Evolutionary conservation across 345 rosid genomes (phyloP), one percentile per base, ranked within the genome.

Genomic region (Psidium guajava): DNA sequence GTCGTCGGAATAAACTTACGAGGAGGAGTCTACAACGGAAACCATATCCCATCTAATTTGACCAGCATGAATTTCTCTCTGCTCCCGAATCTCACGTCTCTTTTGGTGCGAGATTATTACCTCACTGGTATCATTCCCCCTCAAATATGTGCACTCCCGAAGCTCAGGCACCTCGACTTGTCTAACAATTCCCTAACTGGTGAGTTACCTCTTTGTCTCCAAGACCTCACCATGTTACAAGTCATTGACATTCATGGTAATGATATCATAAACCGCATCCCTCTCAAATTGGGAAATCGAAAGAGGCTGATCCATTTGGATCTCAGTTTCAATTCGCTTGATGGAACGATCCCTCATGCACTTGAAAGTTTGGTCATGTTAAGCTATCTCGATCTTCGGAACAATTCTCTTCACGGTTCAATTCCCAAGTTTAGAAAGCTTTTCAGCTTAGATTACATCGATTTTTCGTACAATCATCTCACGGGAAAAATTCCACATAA

Each of bases 61-160:
- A 16, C 18, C 14, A 82, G 47, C 10, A 24, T 86, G 84, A 84
- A 86, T 55, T 84, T 86, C 55, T 85, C 88, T 53, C 86, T 75
- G 49, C 52, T 89, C 16, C 81, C 50, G 0, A 36, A 89, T 86
- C 84, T 89, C 11, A 27, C 15, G 18, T 64, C 3, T 1, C 20
- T 42, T 87, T 2, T 14, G 28, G 18, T 81, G 87, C 8, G 0
- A 3, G 1, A 28, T 8, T 28, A 1, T 28, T n/a, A 21, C 1
- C 77, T 86, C 4, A 0, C 3, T 1, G 64, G 88, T 11, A 47
- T 51, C 15, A 87, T 88, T 32, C 61, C 82, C 8, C 44, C 36
- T 12, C 80, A 88, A 42, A 81, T 87, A 22, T 84, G 86, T 13
- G 32, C 28, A 21, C 81, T 88, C 36, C 9, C 83, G 0, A 85